Base-by-base conservation (phyloP, 2,329 filamentous ascomycete genomes). In the Cryphonectria naterciae region DNA sequence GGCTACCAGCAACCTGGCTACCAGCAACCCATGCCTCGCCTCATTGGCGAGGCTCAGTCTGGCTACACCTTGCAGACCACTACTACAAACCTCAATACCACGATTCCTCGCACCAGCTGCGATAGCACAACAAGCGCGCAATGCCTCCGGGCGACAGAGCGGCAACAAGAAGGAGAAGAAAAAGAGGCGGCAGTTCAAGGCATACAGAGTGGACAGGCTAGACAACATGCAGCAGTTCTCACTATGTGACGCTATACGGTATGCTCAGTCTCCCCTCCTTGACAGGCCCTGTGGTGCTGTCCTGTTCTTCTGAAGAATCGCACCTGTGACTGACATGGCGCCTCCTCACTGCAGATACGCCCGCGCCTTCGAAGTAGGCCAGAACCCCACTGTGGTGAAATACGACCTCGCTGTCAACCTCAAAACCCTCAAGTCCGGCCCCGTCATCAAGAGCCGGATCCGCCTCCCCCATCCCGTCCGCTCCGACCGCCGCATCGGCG, bases 221-320 rank as follows among this genome's bases (percentile, higher is more conserved):
- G 87, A 87, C 73, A 84, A 89, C 74, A 87, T 89, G 60, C 86
- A 93, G 49, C 91, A 93, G 77, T 97, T 92, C 78, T 89, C 94
- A 0, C 86, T 99, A 43, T 92, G 93, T 75, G 96, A 99, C 84
- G 97, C 96, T 22, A 96, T 99, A 89, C 89, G 95, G 93, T 94
- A 83, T 70, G 86, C 28, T 11, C 4, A n/a, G 22, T n/a, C 19
- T 22, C 22, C 46, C 22, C 8, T 22, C 22, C 46, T n/a, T 11
- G 7, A 7, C 2, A 22, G 46, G 19, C 17, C 43, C 43, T 46
- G 43, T 46, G 43, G 15, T 46, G 19, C 0, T 25, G 11, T 39
- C 28, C 19, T 22, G 22, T 35, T 17, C 28, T 10, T 7, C 35
- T 46, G 11, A 19, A 8, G 32, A 35, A 35, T 39, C 19, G 15